Percentiles rank a stretch among this genome's conserved stretches.
Evolutionary conservation across 2,329 filamentous ascomycete species (phyloP).

Genomic region (Dactylellina haptotyla): DNA sequence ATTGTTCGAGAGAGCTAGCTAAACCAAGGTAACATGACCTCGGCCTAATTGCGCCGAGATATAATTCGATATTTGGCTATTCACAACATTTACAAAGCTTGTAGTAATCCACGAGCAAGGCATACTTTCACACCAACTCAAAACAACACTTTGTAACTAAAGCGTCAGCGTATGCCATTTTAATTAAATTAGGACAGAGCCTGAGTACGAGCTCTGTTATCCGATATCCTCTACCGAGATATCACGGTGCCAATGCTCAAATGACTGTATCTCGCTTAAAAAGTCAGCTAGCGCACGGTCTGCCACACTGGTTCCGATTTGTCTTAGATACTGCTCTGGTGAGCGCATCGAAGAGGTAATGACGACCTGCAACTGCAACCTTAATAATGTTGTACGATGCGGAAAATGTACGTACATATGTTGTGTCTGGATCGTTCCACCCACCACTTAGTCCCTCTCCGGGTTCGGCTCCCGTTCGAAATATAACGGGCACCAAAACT

Average conservation of each 20-base stretch:
- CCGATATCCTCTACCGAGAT: conserved; percentile 31
- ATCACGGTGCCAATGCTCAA: conserved; percentile 5
- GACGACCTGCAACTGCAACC: conserved; percentile 15
- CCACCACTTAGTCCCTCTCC: background rate
- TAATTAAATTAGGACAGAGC: no score
- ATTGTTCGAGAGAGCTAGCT: background rate
- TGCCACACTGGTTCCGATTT: conserved; percentile 46
- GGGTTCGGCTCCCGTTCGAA: conserved; percentile 8
- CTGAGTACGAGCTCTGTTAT: background rate
- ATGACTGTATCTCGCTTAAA: conserved; percentile 35
- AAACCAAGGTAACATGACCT: background rate
- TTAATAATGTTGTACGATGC: conserved; percentile 6
- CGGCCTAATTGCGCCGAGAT: conserved; percentile 26
- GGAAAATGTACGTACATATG: conserved; percentile 1
- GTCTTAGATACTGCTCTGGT: conserved; percentile 38
- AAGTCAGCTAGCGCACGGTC: conserved; percentile 27
- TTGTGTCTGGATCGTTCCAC: conserved; percentile 23
- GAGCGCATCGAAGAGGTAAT: conserved; percentile 10
- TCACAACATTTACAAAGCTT: no score
- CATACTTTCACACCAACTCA: background rate
- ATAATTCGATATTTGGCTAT: conserved; percentile 37
- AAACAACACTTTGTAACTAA: background rate
- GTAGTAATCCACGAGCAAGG: background rate
- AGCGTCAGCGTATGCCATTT: background rate
- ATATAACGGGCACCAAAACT: conserved; percentile 43